phyloP scores from a whole-genome alignment of 805 yeast genomes.

The Candida mattraensis region DNA sequence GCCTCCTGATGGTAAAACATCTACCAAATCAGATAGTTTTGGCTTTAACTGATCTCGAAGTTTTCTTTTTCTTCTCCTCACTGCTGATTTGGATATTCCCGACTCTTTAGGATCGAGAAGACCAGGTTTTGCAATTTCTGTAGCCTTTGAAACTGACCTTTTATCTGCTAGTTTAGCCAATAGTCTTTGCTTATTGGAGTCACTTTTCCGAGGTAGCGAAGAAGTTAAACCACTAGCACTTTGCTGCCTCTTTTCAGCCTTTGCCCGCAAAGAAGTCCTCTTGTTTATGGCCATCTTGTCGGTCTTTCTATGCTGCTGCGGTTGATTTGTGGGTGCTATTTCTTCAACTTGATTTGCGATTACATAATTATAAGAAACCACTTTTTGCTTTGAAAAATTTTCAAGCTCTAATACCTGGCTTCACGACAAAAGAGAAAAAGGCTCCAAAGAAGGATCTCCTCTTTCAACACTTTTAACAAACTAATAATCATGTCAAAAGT shows the following conservation, averaged over 20 bases:
- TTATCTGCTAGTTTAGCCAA: constrained; percentile 22
- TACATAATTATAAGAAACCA: constrained; percentile 7
- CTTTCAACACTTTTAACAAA: no score
- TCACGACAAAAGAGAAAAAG: no score
- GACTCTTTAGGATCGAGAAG: constrained; percentile 32
- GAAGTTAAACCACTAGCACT: constrained; percentile 3
- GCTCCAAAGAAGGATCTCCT: not conserved
- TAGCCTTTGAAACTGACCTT: constrained; percentile 5
- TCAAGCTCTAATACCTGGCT: not conserved
- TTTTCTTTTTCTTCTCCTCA: constrained; percentile 63
- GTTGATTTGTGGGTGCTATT: not conserved
- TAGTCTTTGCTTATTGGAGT: constrained; percentile 15
- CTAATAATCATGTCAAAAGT: constrained; percentile 30
- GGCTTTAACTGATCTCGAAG: constrained; percentile 65
- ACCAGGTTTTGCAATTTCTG: no score
- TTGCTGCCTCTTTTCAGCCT: constrained; percentile 35
- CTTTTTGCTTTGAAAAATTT: constrained; percentile 3
- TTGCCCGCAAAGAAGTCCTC: constrained; percentile 45
- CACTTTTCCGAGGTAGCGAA: constrained; percentile 33
- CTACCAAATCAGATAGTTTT: constrained; percentile 61
- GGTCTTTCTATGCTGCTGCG: not conserved
- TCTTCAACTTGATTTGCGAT: no score
- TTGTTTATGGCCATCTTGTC: constrained; percentile 42
- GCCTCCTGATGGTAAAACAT: constrained; percentile 38
- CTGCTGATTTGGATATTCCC: constrained; percentile 64